These are phyloP conservation scores for Umbilicus rupestris DNA, from an alignment of 164 flowering plant genomes.

Conservation along the genomic window DNA sequence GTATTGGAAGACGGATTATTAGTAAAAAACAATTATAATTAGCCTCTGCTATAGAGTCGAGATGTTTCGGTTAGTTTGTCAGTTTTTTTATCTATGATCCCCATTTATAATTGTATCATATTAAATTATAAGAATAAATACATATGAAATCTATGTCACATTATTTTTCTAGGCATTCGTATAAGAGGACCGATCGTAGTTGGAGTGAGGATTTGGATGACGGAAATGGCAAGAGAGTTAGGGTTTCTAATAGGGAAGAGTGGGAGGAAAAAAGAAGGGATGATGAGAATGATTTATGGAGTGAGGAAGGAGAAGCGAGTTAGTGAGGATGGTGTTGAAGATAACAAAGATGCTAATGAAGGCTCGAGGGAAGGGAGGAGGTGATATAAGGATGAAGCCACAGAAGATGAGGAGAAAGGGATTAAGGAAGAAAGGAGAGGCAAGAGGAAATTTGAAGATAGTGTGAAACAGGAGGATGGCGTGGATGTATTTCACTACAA, in stretches of 20 bases:
- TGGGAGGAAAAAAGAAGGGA: conserved; percentile 12
- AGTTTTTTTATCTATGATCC: too few species aligned
- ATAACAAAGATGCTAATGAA: too few species aligned
- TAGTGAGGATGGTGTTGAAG: too few species aligned
- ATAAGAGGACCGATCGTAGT: conserved; percentile 59
- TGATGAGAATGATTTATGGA: background rate
- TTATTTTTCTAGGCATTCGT: conserved; percentile 13
- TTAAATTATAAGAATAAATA: too few species aligned
- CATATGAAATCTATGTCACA: too few species aligned
- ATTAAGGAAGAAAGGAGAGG: conserved; percentile 14
- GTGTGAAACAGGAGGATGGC: conserved; percentile 12
- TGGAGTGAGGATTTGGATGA: conserved; percentile 32
- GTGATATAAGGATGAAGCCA: background rate
- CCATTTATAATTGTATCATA: too few species aligned
- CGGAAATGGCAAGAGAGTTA: conserved; percentile 18
- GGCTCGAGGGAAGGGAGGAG: conserved; percentile 17
- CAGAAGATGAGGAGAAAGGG: background rate
- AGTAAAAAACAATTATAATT: too few species aligned
- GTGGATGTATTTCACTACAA: too few species aligned
- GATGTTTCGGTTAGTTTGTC: too few species aligned
- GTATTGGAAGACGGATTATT: too few species aligned
- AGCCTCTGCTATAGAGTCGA: too few species aligned
- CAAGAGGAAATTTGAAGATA: conserved; percentile 12
- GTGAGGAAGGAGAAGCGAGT: too few species aligned
- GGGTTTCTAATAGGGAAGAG: conserved; percentile 21